These are phyloP conservation scores for Teunomyces aglyptinius DNA, from an alignment of 805 yeast species.

Conservation along the genomic window DNA sequence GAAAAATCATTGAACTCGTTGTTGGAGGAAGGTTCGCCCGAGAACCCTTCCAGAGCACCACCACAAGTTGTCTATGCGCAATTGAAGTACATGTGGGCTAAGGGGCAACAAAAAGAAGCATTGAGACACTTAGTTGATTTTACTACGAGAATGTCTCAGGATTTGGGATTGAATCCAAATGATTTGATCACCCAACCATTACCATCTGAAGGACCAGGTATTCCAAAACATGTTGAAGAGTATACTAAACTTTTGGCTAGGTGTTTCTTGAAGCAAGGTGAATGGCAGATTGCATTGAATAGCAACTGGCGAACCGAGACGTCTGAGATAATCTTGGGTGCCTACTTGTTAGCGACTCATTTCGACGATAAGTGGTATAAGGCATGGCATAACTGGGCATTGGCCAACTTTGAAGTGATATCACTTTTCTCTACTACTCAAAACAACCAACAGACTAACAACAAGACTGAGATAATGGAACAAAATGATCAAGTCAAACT, in stretches of 20 bases:
- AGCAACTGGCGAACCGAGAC: constrained; percentile 74
- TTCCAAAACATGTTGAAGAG: constrained; percentile 72
- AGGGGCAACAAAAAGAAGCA: constrained; percentile 86
- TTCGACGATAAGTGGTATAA: constrained; percentile 93
- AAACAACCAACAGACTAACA: constrained; percentile 23
- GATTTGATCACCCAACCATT: constrained; percentile 84
- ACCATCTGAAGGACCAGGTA: constrained; percentile 70
- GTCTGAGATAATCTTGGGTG: constrained; percentile 83
- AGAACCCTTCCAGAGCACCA: constrained; percentile 73
- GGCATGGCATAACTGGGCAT: constrained; percentile 99
- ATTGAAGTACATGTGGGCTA: constrained; percentile 94
- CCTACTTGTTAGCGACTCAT: constrained; percentile 90
- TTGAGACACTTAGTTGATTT: constrained; percentile 82
- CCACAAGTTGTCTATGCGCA: constrained; percentile 98
- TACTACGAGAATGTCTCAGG: constrained; percentile 86
- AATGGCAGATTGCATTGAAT: constrained; percentile 89
- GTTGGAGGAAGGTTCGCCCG: constrained; percentile 69
- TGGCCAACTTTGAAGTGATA: constrained; percentile 94
- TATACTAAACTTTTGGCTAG: constrained; percentile 85
- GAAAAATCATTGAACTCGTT: constrained; percentile 84
- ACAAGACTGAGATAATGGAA: constrained; percentile 24
- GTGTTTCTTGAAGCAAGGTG: constrained; percentile 96
- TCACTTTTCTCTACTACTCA: constrained; percentile 49
- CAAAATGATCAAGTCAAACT: constrained; percentile 25
- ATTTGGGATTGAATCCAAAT: constrained; percentile 80